phyloP scores from a whole-genome alignment of 768 basidiomycete species.

The Russula earlei region DNA sequence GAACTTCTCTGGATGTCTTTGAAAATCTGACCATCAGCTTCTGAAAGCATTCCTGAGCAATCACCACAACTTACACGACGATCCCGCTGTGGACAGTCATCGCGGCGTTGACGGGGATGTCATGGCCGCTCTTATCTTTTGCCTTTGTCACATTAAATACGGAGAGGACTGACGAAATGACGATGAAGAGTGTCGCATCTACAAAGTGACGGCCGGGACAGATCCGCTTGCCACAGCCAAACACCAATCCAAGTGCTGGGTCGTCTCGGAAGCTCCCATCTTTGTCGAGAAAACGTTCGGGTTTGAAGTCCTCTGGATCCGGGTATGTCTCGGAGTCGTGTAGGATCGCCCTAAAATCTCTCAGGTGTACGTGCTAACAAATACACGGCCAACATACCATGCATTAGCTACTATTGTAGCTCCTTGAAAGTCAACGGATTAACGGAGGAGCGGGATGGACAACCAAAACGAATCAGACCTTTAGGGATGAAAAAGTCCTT shows the following conservation, averaged over 20 bases:
- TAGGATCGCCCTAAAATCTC: conserved; percentile 6
- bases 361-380: not conserved
- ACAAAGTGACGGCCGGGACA: conserved; percentile 22
- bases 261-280: conserved; percentile 13
- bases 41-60: too few species aligned
- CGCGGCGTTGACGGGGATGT: not conserved
- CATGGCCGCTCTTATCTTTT: conserved; percentile 7
- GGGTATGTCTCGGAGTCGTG: conserved; percentile 8
- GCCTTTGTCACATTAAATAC: conserved; percentile 14
- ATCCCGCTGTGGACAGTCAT: not conserved
- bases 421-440: not conserved
- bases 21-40: not conserved
- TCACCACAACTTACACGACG: not conserved
- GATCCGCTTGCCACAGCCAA: conserved; percentile 13
- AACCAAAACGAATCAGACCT: not conserved
- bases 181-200: conserved; percentile 18
- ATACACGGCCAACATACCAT: not conserved
- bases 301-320: conserved; percentile 16
- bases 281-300: conserved; percentile 15
- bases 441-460: too few species aligned
- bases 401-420: conserved; percentile 1
- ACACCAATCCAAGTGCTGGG: not conserved
- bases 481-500: conserved; percentile 7
- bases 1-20: conserved; percentile 1
- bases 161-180: conserved; percentile 6